These are phyloP conservation scores for Closterium sp. DNA, from an alignment of 139 green algal genomes.

Conservation along the genomic window DNA sequence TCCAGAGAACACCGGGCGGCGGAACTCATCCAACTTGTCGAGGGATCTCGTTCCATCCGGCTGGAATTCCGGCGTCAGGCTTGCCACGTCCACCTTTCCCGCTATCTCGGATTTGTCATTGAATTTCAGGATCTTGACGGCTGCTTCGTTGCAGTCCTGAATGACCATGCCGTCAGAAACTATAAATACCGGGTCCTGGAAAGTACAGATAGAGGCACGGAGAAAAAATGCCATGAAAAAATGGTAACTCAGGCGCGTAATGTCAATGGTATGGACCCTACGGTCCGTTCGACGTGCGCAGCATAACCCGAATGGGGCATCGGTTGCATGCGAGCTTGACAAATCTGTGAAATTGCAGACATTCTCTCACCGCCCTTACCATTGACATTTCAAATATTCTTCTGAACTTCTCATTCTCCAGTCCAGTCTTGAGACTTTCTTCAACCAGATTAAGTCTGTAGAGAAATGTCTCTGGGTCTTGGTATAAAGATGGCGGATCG, in stretches of 20 bases:
- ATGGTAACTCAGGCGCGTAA: background rate
- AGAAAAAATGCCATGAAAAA: background rate
- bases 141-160: slow-evolving; percentile 12
- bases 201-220: background rate
- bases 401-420: background rate
- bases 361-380: background rate
- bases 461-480: background rate
- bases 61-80: background rate
- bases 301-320: background rate
- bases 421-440: background rate
- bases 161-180: background rate
- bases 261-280: background rate
- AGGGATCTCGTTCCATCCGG: background rate
- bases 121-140: background rate
- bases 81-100: background rate
- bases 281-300: too few species aligned
- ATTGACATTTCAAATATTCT: background rate
- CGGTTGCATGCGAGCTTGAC: too few species aligned
- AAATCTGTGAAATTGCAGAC: background rate
- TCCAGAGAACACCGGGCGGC: background rate
- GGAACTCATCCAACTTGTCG: background rate
- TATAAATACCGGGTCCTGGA: background rate
- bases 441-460: background rate
- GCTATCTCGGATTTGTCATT: background rate
- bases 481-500: background rate